Conservation (phyloP, 2,329 filamentous ascomycete genomes). For the Penicillium crustosum region DNA sequence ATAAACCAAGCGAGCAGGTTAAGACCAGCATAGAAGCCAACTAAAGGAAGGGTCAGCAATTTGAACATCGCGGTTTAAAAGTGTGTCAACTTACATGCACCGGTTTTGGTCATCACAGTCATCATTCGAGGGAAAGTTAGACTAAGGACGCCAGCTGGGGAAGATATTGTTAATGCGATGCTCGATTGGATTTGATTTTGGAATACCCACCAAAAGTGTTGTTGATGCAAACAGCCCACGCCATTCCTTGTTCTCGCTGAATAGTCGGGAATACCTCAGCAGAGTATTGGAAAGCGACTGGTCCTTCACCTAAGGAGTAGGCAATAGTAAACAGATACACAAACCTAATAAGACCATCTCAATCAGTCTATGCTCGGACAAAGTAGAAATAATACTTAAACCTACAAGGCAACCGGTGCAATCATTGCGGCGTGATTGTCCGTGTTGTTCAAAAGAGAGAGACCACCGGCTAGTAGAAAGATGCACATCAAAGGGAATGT, state of each 20-base stretch:
- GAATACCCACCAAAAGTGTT: slow-evolving; percentile 25
- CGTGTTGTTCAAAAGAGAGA: slow-evolving; percentile 51
- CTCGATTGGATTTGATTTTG: slow-evolving; percentile 14
- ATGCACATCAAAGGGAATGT: slow-evolving; percentile 67
- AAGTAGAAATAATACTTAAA: background rate
- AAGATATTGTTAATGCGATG: background rate
- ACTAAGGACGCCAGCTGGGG: slow-evolving; percentile 46
- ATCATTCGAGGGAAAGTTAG: slow-evolving; percentile 50
- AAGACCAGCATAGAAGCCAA: slow-evolving; percentile 45
- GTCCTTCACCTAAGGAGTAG: slow-evolving; percentile 63
- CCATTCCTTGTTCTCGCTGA: slow-evolving; percentile 45
- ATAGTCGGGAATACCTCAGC: slow-evolving; percentile 56
- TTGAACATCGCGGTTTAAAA: background rate
- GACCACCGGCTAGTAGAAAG: slow-evolving; percentile 60
- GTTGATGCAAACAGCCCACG: slow-evolving; percentile 30
- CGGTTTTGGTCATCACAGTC: slow-evolving; percentile 48
- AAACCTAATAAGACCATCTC: slow-evolving; percentile 54
- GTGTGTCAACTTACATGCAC: slow-evolving; percentile 52
- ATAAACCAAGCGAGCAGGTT: slow-evolving; percentile 62
- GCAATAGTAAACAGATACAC: slow-evolving; percentile 64
- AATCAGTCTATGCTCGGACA: slow-evolving; percentile 23
- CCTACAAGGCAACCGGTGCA: slow-evolving; percentile 26
- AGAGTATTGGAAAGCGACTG: slow-evolving; percentile 51
- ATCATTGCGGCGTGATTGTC: slow-evolving; percentile 36
- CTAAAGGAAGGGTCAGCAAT: slow-evolving; percentile 42